Conservation (phyloP, 2,329 filamentous ascomycete genomes). For the Metarhizium brunneum region DNA sequence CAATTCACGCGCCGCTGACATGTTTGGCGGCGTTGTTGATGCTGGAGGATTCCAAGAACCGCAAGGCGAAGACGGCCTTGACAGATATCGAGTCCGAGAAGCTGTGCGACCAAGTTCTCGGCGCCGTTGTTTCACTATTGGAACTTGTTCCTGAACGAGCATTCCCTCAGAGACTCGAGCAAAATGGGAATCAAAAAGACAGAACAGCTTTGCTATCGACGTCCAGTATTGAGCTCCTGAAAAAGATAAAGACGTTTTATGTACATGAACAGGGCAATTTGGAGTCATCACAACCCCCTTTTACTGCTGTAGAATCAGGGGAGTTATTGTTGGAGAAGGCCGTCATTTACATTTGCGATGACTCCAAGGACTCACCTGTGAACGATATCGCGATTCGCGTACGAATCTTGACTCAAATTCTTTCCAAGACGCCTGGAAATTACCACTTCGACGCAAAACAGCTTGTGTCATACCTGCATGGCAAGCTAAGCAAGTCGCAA, state of each 20-base stretch:
- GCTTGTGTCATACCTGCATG: slow-evolving; percentile 42
- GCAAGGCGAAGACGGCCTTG: slow-evolving; percentile 21
- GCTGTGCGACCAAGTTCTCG: slow-evolving; percentile 26
- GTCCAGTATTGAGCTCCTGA: slow-evolving; percentile 42
- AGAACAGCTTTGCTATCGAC: slow-evolving; percentile 7
- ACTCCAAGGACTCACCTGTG: slow-evolving; percentile 30
- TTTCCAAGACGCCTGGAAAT: slow-evolving; percentile 40
- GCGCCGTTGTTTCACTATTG: slow-evolving; percentile 47
- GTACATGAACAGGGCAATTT: slow-evolving; percentile 60
- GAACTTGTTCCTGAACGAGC: slow-evolving; percentile 57
- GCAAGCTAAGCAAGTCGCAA: slow-evolving; percentile 30
- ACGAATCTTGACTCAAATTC: slow-evolving; percentile 47
- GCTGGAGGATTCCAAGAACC: slow-evolving; percentile 44
- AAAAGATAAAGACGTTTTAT: slow-evolving; percentile 58
- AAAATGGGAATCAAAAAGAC: slow-evolving; percentile 7
- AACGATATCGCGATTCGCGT: slow-evolving; percentile 47
- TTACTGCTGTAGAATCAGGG: slow-evolving; percentile 44
- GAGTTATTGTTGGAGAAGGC: slow-evolving; percentile 56
- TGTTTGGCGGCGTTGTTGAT: slow-evolving; percentile 49
- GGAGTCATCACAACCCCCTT: slow-evolving; percentile 52
- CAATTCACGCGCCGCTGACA: slow-evolving; percentile 71
- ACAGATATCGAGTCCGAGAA: slow-evolving; percentile 20
- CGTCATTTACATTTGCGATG: slow-evolving; percentile 39
- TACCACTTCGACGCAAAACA: slow-evolving; percentile 33
- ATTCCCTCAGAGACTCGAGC: slow-evolving; percentile 31